A percentile compares a stretch with the other conserved stretches of the same genome.
Evolutionary conservation across 305 asterid genomes (phyloP).

Genomic region (Nicotiana rustica): DNA sequence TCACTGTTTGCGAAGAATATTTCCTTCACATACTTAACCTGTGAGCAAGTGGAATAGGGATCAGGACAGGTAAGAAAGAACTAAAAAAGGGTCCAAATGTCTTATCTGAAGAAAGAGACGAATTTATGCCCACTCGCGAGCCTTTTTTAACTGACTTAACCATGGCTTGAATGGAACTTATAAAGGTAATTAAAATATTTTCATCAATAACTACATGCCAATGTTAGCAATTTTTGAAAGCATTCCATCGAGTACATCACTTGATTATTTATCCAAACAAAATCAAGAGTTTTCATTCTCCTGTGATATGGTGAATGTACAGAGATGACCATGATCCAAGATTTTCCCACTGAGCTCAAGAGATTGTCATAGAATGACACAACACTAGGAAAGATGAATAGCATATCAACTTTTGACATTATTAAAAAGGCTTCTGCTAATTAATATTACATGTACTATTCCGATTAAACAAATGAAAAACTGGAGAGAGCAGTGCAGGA

Average conservation of each 20-base stretch:
- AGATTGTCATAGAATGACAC: slow-evolving; percentile 14
- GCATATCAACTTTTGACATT: slow-evolving; percentile 10
- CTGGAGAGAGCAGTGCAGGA: not conserved
- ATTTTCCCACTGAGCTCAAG: slow-evolving; percentile 26
- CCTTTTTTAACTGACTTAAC: not conserved
- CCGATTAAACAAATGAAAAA: slow-evolving; percentile 17
- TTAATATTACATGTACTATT: slow-evolving; percentile 5
- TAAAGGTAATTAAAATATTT: not conserved
- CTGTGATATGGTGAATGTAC: not conserved
- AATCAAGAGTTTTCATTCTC: slow-evolving; percentile 12
- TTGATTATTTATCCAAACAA: slow-evolving; percentile 10
- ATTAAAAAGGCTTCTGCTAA: not conserved
- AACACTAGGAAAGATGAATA: not conserved
- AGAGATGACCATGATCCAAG: slow-evolving; percentile 10
- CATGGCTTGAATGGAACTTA: not conserved
- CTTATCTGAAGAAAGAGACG: slow-evolving; percentile 27
- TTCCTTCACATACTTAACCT: slow-evolving; percentile 88
- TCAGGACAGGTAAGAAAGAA: slow-evolving; percentile 34
- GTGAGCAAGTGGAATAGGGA: slow-evolving; percentile 40
- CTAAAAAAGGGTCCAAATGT: not conserved
- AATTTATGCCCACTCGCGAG: slow-evolving; percentile 3
- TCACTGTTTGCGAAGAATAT: slow-evolving; percentile 73
- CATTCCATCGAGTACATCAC: not conserved
- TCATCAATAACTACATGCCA: slow-evolving; percentile 7
- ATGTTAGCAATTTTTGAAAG: not conserved